These are phyloP conservation scores for Rubia balearica DNA, from an alignment of 305 asterid species.

Conservation along the genomic window DNA sequence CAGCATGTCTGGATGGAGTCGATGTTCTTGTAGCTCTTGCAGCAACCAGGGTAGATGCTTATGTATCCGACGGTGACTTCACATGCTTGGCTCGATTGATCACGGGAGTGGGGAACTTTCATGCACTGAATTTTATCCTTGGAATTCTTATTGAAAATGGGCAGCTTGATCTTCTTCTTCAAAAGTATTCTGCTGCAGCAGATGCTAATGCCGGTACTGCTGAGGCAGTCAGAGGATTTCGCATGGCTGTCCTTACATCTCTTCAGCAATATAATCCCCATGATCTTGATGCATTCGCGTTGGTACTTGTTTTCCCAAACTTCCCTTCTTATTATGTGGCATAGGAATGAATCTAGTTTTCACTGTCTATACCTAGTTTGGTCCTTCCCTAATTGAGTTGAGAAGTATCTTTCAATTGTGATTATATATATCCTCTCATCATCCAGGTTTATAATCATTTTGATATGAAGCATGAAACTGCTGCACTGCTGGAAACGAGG, in stretches of 20 bases:
- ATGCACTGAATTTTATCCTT: constrained; percentile 86
- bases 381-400: constrained; percentile 4
- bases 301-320: constrained; percentile 34
- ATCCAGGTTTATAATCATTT: constrained; percentile 86
- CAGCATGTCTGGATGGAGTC: constrained; percentile 96
- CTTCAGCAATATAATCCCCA: constrained; percentile 82
- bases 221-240: constrained; percentile 86
- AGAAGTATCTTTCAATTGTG: constrained; percentile 4
- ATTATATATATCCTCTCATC: constrained; percentile 15
- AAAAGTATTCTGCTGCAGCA: constrained; percentile 86
- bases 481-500: constrained; percentile 73
- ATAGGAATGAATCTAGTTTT: neutral
- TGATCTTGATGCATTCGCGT: constrained; percentile 86
- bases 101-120: constrained; percentile 95
- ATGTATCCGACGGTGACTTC: constrained; percentile 93
- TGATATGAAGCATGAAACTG: constrained; percentile 94
- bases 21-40: constrained; percentile 99
- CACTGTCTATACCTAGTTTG: neutral
- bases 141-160: constrained; percentile 93
- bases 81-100: constrained; percentile 95
- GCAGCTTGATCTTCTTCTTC: constrained; percentile 91
- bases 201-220: constrained; percentile 71
- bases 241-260: constrained; percentile 95
- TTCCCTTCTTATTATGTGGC: neutral
- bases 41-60: constrained; percentile 91